Evolutionary conservation across 345 rosid genomes (phyloP).

Genomic region (Sonneratia alba): DNA sequence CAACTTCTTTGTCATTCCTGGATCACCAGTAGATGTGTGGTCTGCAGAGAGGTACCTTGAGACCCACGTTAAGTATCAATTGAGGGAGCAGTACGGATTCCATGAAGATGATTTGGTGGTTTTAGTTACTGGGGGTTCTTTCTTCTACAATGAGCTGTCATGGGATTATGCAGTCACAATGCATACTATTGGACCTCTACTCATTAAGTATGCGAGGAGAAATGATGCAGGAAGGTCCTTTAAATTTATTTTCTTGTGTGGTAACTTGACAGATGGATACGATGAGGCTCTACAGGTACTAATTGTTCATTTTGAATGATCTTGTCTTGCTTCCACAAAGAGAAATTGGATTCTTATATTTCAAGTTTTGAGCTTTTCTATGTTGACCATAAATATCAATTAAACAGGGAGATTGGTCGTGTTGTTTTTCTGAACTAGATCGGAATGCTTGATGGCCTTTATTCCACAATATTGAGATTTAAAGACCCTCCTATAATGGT

Average conservation of each 20-base stretch:
- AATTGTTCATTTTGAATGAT: background rate
- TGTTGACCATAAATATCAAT: background rate
- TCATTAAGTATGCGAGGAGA: slow-evolving; percentile 63
- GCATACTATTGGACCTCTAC: slow-evolving; percentile 71
- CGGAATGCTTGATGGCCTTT: background rate
- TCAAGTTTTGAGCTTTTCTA: background rate
- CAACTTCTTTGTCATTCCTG: slow-evolving; percentile 92
- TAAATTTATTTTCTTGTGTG: slow-evolving; percentile 76
- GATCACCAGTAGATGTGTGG: slow-evolving; percentile 88
- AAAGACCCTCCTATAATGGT: background rate
- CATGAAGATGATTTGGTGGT: slow-evolving; percentile 57
- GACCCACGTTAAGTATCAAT: slow-evolving; percentile 44
- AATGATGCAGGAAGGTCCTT: slow-evolving; percentile 43
- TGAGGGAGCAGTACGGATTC: slow-evolving; percentile 56
- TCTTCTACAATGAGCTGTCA: slow-evolving; percentile 65
- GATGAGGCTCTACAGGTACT: slow-evolving; percentile 69
- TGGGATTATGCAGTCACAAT: slow-evolving; percentile 84
- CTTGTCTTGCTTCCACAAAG: background rate
- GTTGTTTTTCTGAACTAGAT: background rate
- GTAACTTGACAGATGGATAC: slow-evolving; percentile 67
- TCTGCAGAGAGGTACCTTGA: slow-evolving; percentile 65
- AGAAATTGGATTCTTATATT: background rate
- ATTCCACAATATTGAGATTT: background rate
- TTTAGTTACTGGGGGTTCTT: slow-evolving; percentile 74
- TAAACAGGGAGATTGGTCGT: background rate